Evolutionary conservation across 2,329 filamentous ascomycete species (phyloP).

Genomic region (Botryotinia calthae): DNA sequence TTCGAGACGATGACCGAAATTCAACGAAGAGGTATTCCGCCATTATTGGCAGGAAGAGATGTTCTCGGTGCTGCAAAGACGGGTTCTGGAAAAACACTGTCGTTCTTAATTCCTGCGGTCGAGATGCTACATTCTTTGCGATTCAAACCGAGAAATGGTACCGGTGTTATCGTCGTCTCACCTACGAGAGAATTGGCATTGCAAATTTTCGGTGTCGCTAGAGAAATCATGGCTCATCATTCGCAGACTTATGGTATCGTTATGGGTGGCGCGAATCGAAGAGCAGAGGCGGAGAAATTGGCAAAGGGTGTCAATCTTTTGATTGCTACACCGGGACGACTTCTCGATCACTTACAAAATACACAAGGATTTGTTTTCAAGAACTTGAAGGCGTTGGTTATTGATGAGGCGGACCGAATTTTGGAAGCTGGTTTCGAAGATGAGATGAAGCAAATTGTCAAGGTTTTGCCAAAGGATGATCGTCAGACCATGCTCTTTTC

Average conservation of each 20-base stretch:
- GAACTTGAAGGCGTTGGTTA: conserved; percentile 87
- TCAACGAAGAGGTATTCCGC: conserved; percentile 82
- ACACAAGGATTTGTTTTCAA: conserved; percentile 88
- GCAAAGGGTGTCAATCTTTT: conserved; percentile 91
- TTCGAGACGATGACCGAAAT: conserved; percentile 97
- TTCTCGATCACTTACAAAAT: conserved; percentile 92
- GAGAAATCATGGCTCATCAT: conserved; percentile 89
- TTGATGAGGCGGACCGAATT: conserved; percentile 96
- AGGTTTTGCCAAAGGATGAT: conserved; percentile 83
- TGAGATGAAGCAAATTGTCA: conserved; percentile 95
- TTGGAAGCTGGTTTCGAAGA: conserved; percentile 98
- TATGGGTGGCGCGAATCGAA: conserved; percentile 88
- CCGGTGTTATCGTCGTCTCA: conserved; percentile 87
- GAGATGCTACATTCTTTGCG: conserved; percentile 88
- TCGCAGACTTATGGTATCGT: conserved; percentile 95
- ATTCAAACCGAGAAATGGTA: conserved; percentile 94
- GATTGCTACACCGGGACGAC: conserved; percentile 87
- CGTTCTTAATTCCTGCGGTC: conserved; percentile 90
- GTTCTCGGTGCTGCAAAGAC: conserved; percentile 95
- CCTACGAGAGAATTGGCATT: conserved; percentile 91
- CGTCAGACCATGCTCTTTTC: conserved; percentile 98
- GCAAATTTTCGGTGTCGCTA: conserved; percentile 92
- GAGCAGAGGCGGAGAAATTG: conserved; percentile 91
- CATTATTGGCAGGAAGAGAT: conserved; percentile 83
- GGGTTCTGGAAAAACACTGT: conserved; percentile 90